phyloP scores from a whole-genome alignment of 2,329 filamentous ascomycete genomes.

The Sporothrix brunneoviolacea region DNA sequence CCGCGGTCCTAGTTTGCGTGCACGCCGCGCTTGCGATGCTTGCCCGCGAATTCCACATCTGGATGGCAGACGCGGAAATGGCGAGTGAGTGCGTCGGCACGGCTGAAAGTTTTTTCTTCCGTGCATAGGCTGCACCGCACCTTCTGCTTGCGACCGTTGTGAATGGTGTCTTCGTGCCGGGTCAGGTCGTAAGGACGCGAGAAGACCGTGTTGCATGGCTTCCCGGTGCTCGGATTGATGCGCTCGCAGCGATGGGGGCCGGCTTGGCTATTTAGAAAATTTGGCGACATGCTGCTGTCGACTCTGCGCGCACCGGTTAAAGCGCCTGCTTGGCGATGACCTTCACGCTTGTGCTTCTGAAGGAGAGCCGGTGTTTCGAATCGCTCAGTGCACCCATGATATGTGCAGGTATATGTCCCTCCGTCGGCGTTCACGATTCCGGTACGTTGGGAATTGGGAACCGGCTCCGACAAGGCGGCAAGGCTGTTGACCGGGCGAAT shows the following conservation, averaged over 20 bases:
- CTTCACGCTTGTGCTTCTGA: slow-evolving; percentile 93
- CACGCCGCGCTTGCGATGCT: slow-evolving; percentile 35
- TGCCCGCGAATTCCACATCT: slow-evolving; percentile 73
- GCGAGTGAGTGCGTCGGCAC: slow-evolving; percentile 86
- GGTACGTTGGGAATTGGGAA: slow-evolving; percentile 41
- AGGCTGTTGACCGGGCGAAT: slow-evolving; percentile 23
- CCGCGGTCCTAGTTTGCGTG: background rate
- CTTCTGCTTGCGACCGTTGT: slow-evolving; percentile 91
- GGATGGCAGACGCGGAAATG: slow-evolving; percentile 95
- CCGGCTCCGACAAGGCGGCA: slow-evolving; percentile 20
- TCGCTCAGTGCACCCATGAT: slow-evolving; percentile 79
- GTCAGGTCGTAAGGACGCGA: slow-evolving; percentile 95
- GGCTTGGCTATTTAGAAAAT: slow-evolving; percentile 73
- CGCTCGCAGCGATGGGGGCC: slow-evolving; percentile 90
- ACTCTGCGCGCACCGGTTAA: slow-evolving; percentile 31
- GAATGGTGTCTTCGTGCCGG: slow-evolving; percentile 93
- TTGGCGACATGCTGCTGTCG: slow-evolving; percentile 39
- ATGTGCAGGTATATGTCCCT: slow-evolving; percentile 93
- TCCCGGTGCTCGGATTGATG: slow-evolving; percentile 90
- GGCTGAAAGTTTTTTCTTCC: slow-evolving; percentile 94
- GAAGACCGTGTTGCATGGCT: slow-evolving; percentile 90
- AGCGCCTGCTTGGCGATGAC: slow-evolving; percentile 68
- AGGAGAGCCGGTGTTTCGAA: slow-evolving; percentile 83
- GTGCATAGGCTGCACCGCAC: slow-evolving; percentile 88
- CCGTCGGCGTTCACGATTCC: slow-evolving; percentile 62